A percentile compares a stretch with the other conserved stretches of the same genome.
Evolutionary conservation across 176 grass and related monocot genomes (phyloP).

Genomic region (Tuctoria greenei): DNA sequence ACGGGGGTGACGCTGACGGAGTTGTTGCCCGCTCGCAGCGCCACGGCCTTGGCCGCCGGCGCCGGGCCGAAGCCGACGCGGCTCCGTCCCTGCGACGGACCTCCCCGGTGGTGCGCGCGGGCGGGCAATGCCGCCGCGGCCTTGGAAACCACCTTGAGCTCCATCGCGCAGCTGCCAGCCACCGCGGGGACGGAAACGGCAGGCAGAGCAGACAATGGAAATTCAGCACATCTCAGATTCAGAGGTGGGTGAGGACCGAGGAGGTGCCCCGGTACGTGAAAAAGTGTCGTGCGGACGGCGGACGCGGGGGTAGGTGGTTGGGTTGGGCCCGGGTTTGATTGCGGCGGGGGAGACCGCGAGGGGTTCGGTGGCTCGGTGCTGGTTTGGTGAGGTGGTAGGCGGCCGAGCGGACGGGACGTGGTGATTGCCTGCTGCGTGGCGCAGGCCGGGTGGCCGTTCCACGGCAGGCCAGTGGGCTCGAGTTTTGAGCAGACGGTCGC

Average conservation of each 20-base stretch:
- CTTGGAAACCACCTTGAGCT: slow-evolving; percentile 30
- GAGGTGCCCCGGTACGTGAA: not conserved
- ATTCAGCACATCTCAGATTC: too few species aligned
- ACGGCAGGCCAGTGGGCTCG: too few species aligned
- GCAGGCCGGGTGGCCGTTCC: too few species aligned
- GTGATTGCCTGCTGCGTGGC: too few species aligned
- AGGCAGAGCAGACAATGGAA: not conserved
- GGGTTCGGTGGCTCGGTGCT: not conserved
- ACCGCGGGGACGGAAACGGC: not conserved
- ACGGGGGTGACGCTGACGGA: slow-evolving; percentile 22
- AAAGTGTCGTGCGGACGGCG: not conserved
- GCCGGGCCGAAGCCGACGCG: slow-evolving; percentile 23
- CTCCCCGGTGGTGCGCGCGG: not conserved
- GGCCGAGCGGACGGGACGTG: too few species aligned
- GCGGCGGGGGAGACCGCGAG: not conserved
- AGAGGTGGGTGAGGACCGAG: not conserved
- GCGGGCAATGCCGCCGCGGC: slow-evolving; percentile 2
- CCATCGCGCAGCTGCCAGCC: slow-evolving; percentile 25
- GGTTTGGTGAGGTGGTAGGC: too few species aligned
- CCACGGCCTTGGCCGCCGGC: not conserved
- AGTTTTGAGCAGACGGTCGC: too few species aligned
- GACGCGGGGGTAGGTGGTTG: not conserved
- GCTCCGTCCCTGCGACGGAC: not conserved
- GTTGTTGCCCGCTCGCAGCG: slow-evolving; percentile 31
- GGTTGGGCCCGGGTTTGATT: not conserved